phyloP scores from a whole-genome alignment of 2,329 filamentous ascomycete species.

The Neurospora sp. region DNA sequence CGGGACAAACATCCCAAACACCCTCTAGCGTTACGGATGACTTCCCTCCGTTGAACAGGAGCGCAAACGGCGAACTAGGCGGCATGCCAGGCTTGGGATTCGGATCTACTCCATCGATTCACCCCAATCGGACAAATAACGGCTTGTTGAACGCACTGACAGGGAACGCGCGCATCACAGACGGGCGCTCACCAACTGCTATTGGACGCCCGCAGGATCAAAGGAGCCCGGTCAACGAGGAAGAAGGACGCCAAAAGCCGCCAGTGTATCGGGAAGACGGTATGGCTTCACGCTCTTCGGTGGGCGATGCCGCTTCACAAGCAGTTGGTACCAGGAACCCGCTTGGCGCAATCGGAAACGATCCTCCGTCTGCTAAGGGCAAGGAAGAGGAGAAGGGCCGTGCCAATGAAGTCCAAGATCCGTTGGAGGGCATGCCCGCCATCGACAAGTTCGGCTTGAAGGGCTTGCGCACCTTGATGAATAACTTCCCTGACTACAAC shows the following conservation, averaged over 20 bases:
- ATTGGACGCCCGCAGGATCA: slow-evolving; percentile 35
- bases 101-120: slow-evolving; percentile 29
- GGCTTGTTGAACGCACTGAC: slow-evolving; percentile 55
- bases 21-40: slow-evolving; percentile 45
- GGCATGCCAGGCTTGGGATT: slow-evolving; percentile 44
- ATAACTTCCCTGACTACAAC: slow-evolving; percentile 53
- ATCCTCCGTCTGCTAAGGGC: slow-evolving; percentile 27
- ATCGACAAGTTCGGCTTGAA: slow-evolving; percentile 57
- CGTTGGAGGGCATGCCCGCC: slow-evolving; percentile 49
- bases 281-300: slow-evolving; percentile 23
- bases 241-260: slow-evolving; percentile 36
- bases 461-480: slow-evolving; percentile 52
- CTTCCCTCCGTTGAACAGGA: slow-evolving; percentile 51
- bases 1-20: slow-evolving; percentile 34
- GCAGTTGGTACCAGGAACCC: slow-evolving; percentile 29
- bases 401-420: slow-evolving; percentile 40
- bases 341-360: slow-evolving; percentile 38
- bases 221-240: slow-evolving; percentile 29
- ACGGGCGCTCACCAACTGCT: slow-evolving; percentile 35
- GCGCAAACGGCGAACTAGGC: slow-evolving; percentile 46
- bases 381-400: slow-evolving; percentile 34
- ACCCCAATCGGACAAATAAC: slow-evolving; percentile 41
- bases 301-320: slow-evolving; percentile 24
- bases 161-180: slow-evolving; percentile 41
- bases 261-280: slow-evolving; percentile 34